Conservation (phyloP, 2,329 filamentous ascomycete species). For the Fusarium aywerte region DNA sequence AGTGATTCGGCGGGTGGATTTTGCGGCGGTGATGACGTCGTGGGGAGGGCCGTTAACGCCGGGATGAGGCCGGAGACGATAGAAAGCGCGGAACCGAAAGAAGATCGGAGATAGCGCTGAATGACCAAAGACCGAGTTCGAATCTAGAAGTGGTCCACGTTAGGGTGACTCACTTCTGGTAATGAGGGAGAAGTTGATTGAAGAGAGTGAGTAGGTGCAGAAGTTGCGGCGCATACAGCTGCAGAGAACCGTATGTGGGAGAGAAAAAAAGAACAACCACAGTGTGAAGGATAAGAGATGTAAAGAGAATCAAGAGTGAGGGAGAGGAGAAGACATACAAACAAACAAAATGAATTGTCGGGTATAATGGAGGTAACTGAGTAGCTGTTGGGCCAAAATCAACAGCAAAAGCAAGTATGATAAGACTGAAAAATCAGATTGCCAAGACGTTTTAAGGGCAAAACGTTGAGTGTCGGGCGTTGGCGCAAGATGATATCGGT, state of each 20-base stretch:
- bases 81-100: conserved; percentile 35
- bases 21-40: conserved; percentile 47
- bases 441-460: conserved; percentile 41
- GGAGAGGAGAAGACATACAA: conserved; percentile 9
- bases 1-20: conserved; percentile 37
- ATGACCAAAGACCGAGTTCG: conserved; percentile 33
- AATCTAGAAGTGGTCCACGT: conserved; percentile 40
- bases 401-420: conserved; percentile 35
- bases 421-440: conserved; percentile 30
- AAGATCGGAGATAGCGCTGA: conserved; percentile 41
- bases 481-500: conserved; percentile 32
- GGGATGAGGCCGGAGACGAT: conserved; percentile 39
- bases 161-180: conserved; percentile 35
- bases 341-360: not conserved
- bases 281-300: conserved; percentile 23
- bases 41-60: conserved; percentile 41
- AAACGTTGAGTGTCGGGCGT: conserved; percentile 36
- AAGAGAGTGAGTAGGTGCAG: conserved; percentile 18
- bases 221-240: conserved; percentile 41
- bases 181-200: conserved; percentile 16
- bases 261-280: conserved; percentile 37
- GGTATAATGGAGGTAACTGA: conserved; percentile 7
- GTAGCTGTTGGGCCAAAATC: conserved; percentile 13
- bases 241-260: conserved; percentile 17
- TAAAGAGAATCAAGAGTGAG: not conserved